These are phyloP conservation scores for Smallanthus sonchifolius DNA, from an alignment of 129 eudicot genomes.

Conservation along the genomic window DNA sequence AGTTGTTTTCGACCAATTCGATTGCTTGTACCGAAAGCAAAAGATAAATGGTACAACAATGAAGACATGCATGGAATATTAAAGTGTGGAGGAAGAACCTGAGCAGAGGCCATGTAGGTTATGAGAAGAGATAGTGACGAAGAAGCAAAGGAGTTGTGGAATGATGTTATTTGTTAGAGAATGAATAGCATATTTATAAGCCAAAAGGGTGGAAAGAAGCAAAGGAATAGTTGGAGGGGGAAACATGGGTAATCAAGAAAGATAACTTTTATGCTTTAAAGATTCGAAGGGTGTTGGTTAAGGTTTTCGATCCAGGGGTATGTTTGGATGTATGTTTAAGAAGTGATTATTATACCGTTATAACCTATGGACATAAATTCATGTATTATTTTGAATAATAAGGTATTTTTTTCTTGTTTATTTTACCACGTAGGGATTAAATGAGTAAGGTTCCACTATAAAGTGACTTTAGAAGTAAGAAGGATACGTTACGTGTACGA, in stretches of 20 bases:
- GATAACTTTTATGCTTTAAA: neutral
- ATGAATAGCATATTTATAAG: conserved; percentile 25
- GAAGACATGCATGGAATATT: neutral
- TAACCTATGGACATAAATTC: neutral
- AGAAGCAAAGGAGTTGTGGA: neutral
- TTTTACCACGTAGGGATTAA: neutral
- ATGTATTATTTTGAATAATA: neutral
- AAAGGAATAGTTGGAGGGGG: conserved; percentile 19
- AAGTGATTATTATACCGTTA: neutral
- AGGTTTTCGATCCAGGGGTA: neutral
- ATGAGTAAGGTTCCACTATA: too few relatives aligned
- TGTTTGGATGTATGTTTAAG: neutral
- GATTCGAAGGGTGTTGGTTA: neutral
- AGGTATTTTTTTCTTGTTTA: neutral
- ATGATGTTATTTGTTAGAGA: conserved; percentile 10
- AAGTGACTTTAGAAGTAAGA: too few relatives aligned
- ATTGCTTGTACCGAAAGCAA: conserved; percentile 1
- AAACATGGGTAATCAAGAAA: neutral
- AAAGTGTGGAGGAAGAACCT: conserved; percentile 16
- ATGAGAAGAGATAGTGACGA: conserved; percentile 6
- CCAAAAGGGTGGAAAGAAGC: conserved; percentile 19
- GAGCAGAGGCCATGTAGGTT: conserved; percentile 31
- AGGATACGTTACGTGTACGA: too few relatives aligned
- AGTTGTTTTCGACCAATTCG: neutral
- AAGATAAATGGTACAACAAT: neutral